These are phyloP conservation scores for Arctostaphylos glauca DNA, from an alignment of 148 eudicot species.

Conservation along the genomic window DNA sequence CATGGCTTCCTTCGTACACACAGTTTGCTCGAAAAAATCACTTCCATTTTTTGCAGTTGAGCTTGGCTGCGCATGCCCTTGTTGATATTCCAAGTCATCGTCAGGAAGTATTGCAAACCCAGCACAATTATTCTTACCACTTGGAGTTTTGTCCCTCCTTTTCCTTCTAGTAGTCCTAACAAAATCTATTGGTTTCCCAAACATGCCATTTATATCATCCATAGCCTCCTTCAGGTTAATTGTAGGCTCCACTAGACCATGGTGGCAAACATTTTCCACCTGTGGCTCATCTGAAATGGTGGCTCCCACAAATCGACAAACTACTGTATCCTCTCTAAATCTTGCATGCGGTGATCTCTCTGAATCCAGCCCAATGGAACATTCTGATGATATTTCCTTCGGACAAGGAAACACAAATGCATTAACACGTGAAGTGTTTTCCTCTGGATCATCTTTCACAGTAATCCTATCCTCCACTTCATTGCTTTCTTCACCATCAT, in stretches of 20 bases:
- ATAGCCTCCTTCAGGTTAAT: slow-evolving; percentile 26
- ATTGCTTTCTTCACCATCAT: slow-evolving; percentile 49
- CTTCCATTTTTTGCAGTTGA: slow-evolving; percentile 36
- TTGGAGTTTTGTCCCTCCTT: slow-evolving; percentile 40
- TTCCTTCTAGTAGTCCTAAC: slow-evolving; percentile 64
- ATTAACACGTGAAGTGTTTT: slow-evolving; percentile 21
- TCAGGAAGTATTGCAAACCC: slow-evolving; percentile 80
- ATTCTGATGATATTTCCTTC: slow-evolving; percentile 44
- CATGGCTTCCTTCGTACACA: slow-evolving; percentile 87
- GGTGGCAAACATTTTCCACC: slow-evolving; percentile 90
- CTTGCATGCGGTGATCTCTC: slow-evolving; percentile 34
- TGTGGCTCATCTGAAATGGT: slow-evolving; percentile 70
- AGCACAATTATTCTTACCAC: slow-evolving; percentile 30
- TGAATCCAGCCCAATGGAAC: slow-evolving; percentile 35
- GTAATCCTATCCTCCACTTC: slow-evolving; percentile 24
- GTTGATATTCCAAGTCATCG: slow-evolving; percentile 42
- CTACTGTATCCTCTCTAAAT: slow-evolving; percentile 79
- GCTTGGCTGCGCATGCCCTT: slow-evolving; percentile 29
- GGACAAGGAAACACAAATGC: slow-evolving; percentile 61
- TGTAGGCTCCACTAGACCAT: slow-evolving; percentile 29
- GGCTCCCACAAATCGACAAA: slow-evolving; percentile 82
- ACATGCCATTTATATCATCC: slow-evolving; percentile 88
- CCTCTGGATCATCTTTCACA: slow-evolving; percentile 27
- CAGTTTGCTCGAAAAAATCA: slow-evolving; percentile 76
- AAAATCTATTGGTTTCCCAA: slow-evolving; percentile 94